Evolutionary conservation across 371 early-diverging fungal genomes (phyloP), one percentile per base, ranked within the genome.

Genomic region (Mucor mucedo): DNA sequence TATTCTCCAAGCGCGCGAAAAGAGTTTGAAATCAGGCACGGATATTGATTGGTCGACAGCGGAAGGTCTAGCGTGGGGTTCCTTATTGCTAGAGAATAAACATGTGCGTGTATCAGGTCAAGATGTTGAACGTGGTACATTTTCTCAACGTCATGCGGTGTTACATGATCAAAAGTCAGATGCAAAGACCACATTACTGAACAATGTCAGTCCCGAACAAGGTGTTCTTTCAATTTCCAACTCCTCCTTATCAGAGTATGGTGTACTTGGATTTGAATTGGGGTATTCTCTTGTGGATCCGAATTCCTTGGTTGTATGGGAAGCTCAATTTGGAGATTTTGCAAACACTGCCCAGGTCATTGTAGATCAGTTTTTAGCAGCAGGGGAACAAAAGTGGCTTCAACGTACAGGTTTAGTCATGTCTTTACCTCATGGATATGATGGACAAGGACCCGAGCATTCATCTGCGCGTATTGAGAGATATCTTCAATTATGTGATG

Each of bases 311-410:
- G 88, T 95, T 21, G 79, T 97, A 69, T 98, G 98, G 98, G 98
- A 98, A 80, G 98, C 97, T n/a, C 98, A 98, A 84, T 94, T 98
- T 69, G 98, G 98, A 70, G 98, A 98, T 78, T 97, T 97, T 77
- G 93, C 93, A 78, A 98, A 97, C 86, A 92, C 84, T 65, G 96
- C 98, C 6, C 98, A 98, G 82, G 89, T 89, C 75, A 98, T 98
- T 65, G 92, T 98, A 66, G 98, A 98, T 74, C 97, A 96, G 75
- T 98, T 95, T 75, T 91, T 98, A 50, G 86, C 93, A 14, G 85
- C 94, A 52, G 98, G 97, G 57, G 98, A 98, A 80, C 92, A 93
- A 77, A 98, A 98, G 80, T 98, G 98, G 98, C 83, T 96, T 58
- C 92, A 94, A 79, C 93, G 95, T 67, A 90, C 95, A 13, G 98